Evolutionary conservation across 768 basidiomycete species (phyloP), one percentile per base, ranked within the genome.

Genomic region (Phaffia australis): DNA sequence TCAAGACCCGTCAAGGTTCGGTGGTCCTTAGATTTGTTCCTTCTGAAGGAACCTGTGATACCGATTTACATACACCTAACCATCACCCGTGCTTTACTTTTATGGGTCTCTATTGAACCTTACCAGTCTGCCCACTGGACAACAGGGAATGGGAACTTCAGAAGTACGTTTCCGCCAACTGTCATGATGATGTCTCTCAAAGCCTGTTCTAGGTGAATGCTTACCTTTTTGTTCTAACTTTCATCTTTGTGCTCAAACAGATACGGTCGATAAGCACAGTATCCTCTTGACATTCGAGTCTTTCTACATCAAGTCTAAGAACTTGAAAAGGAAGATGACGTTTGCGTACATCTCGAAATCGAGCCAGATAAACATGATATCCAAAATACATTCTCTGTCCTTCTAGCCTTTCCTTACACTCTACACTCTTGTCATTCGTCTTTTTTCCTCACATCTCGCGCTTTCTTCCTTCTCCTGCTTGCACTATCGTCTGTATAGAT

Each of bases 91-190:
- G 18, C 25, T 56, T n/a, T 23, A 46, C 3, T 15, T n/a, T 5
- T n/a, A 49, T 18, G 47, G 3, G 15, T 2, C 14, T 27, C 30
- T 29, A 19, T n/a, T 60, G 51, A 46, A 9, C 11, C 27, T 64
- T n/a, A 46, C 30, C 65, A 77, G 77, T 77, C 54, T 77, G 77
- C 65, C 77, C 77, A 4, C 71, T 77, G 16, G 92, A 94, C 77
- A 95, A 95, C 77, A 83, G 92, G 73, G 91, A 95, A 76, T 95
- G 91, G 91, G 91, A 95, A 74, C 77, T 95, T 75, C 91, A 95
- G 78, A 93, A 92, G 89, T 92, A 77, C 71, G 87, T 81, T 49
- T 21, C 49, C 30, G 16, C 25, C 30, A 27, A 18, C 23, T 60
- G 0, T 16, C 30, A 18, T 27, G 14, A n/a, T 14, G 5, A 7